These are phyloP conservation scores for Cutaneotrichosporon cavernicola DNA, from an alignment of 1,284 basidiomycete genomes.

Conservation along the genomic window DNA sequence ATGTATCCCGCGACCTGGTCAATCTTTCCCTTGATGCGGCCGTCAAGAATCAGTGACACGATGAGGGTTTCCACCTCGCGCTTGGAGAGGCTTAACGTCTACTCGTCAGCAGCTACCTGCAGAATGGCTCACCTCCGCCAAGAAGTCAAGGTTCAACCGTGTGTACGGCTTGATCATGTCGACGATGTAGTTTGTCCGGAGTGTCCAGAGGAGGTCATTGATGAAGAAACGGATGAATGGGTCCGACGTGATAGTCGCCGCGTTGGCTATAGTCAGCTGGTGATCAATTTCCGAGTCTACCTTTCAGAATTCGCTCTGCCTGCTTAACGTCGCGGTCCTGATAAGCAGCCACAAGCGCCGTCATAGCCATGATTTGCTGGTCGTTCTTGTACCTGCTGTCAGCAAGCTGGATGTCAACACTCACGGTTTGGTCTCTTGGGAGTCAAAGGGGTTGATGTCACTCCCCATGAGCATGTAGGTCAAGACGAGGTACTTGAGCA, in stretches of 20 bases:
- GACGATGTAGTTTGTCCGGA: constrained; percentile 93
- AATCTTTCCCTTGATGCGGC: constrained; percentile 89
- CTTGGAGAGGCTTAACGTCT: constrained; percentile 89
- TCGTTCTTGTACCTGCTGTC: constrained; percentile 83
- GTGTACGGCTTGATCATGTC: constrained; percentile 98
- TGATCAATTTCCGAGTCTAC: constrained; percentile 51
- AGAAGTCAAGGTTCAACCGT: constrained; percentile 82
- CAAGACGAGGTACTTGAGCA: constrained; percentile 96
- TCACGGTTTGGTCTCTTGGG: constrained; percentile 96
- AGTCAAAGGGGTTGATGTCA: constrained; percentile 98
- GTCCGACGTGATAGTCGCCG: constrained; percentile 91
- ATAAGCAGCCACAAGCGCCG: constrained; percentile 91
- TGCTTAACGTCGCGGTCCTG: constrained; percentile 92
- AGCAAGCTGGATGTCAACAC: constrained; percentile 32
- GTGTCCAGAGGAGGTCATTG: constrained; percentile 85
- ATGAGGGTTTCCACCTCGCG: constrained; percentile 90
- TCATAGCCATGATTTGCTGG: constrained; percentile 96
- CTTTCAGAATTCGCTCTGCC: constrained; percentile 89
- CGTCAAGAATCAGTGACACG: constrained; percentile 89
- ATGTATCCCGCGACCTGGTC: constrained; percentile 92
- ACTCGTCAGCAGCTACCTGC: constrained; percentile 14
- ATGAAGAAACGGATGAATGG: constrained; percentile 90
- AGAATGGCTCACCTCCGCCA: constrained; percentile 68
- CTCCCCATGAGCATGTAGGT: constrained; percentile 98
- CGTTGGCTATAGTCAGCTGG: constrained; percentile 65